These are phyloP conservation scores for Neocucurbitaria cava DNA, from an alignment of 2,329 filamentous ascomycete genomes.

Conservation along the genomic window DNA sequence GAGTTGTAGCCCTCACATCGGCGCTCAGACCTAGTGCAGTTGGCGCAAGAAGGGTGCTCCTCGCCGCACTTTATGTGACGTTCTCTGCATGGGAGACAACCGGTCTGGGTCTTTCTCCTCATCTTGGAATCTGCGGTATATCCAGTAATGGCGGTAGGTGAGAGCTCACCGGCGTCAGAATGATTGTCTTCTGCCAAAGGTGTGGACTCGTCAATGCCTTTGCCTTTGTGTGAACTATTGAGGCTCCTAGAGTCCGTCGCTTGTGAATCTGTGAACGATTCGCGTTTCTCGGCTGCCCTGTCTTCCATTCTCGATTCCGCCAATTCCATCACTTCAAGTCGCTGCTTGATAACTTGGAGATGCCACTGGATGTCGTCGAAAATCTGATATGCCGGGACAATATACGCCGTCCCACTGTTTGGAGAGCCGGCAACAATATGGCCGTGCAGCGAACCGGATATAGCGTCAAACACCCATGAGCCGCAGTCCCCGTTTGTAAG, in stretches of 20 bases:
- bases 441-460: conserved; percentile 14
- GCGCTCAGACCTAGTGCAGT: conserved; percentile 86
- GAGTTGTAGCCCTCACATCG: conserved; percentile 85
- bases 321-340: neutral
- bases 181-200: too few relatives aligned
- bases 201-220: neutral
- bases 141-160: conserved; percentile 32
- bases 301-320: neutral
- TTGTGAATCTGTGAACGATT: neutral
- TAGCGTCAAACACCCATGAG: conserved; percentile 13
- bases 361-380: conserved; percentile 12
- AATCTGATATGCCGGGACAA: conserved; percentile 18
- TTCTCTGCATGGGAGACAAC: conserved; percentile 90
- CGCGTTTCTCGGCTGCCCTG: neutral
- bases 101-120: conserved; percentile 79
- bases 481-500: conserved; percentile 25
- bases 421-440: conserved; percentile 25
- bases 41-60: conserved; percentile 79
- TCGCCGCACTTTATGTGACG: conserved; percentile 98
- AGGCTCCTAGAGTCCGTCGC: neutral
- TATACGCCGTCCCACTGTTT: conserved; percentile 7
- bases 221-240: neutral
- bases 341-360: neutral
- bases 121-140: conserved; percentile 39
- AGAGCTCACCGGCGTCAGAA: conserved; percentile 38